A percentile compares a stretch with the other conserved stretches of the same genome.
Conservation (phyloP, 2,329 filamentous ascomycete genomes). For the Colletotrichum viniferum region DNA sequence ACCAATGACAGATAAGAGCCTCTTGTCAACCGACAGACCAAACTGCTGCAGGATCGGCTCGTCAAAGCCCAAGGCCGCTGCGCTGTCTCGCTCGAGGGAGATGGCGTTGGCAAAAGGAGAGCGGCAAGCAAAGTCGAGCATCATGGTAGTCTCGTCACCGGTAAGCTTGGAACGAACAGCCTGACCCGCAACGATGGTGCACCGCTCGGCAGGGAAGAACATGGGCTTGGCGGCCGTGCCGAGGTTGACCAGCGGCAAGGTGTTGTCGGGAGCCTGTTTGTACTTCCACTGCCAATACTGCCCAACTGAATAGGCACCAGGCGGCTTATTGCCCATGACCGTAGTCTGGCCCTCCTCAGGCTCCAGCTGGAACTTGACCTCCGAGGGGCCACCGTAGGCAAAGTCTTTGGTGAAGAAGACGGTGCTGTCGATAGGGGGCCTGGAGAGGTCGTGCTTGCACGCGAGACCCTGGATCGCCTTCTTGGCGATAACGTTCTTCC, state of each 20-base stretch:
- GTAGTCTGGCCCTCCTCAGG: constrained; percentile 23
- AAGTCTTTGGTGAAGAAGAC: not conserved
- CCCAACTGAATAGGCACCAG: constrained; percentile 38
- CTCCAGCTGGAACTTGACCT: constrained; percentile 36
- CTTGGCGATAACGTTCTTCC: constrained; percentile 16
- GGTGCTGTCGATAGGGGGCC: not conserved
- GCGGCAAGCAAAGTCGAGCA: constrained; percentile 77
- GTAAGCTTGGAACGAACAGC: constrained; percentile 63
- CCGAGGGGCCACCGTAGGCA: constrained; percentile 25
- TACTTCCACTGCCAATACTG: constrained; percentile 47
- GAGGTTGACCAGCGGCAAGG: constrained; percentile 67
- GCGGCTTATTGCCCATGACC: constrained; percentile 11
- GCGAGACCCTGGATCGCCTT: constrained; percentile 32
- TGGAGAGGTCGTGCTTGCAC: not conserved
- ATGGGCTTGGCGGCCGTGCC: constrained; percentile 60
- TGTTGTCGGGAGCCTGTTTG: constrained; percentile 23
- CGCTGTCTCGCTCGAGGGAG: constrained; percentile 65
- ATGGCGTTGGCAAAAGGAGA: constrained; percentile 68
- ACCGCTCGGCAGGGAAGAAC: constrained; percentile 71
- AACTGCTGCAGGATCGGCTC: constrained; percentile 50
- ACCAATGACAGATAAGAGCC: constrained; percentile 73
- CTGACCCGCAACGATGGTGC: constrained; percentile 69
- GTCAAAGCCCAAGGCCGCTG: constrained; percentile 62
- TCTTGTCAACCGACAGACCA: constrained; percentile 63
- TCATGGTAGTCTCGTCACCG: constrained; percentile 64